A percentile compares a stretch with the other conserved stretches of the same genome.
Conservation (phyloP, 2,329 filamentous ascomycete species). For the Diaporthe citriasiana region DNA sequence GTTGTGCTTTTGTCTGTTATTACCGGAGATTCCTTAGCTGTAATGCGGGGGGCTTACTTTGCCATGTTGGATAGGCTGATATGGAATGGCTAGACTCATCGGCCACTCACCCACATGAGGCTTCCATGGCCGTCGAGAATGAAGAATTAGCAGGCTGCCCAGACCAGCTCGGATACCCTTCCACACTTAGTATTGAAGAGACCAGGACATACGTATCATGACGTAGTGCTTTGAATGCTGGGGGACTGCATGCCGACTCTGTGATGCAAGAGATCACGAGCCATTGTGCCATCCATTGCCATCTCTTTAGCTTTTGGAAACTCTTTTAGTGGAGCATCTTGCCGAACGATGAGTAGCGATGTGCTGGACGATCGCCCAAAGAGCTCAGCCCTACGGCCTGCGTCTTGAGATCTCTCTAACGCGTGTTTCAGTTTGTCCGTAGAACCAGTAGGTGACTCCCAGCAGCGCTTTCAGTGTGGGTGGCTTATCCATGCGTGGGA, state of each 20-base stretch:
- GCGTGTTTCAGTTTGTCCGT: constrained; percentile 15
- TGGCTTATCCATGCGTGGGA: neutral
- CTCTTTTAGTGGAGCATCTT: neutral
- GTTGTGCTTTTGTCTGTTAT: neutral
- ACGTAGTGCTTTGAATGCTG: neutral
- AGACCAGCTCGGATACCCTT: neutral
- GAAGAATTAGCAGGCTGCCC: neutral
- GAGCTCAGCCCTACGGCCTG: constrained; percentile 6
- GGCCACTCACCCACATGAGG: neutral
- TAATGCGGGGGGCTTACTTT: neutral
- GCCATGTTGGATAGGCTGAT: neutral
- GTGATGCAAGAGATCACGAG: neutral
- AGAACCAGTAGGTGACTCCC: neutral
- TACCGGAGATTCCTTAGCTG: neutral
- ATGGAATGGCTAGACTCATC: neutral
- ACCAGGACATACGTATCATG: neutral
- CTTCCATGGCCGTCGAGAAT: neutral
- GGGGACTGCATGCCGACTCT: neutral
- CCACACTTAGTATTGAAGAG: neutral
- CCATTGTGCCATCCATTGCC: neutral
- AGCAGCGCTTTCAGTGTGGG: neutral
- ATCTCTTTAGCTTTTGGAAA: neutral
- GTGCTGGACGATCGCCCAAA: neutral
- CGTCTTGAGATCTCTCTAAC: constrained; percentile 10
- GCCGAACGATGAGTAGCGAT: neutral